phyloP scores from a whole-genome alignment of 2,329 filamentous ascomycete species.

The Colletotrichum orchidophilum region DNA sequence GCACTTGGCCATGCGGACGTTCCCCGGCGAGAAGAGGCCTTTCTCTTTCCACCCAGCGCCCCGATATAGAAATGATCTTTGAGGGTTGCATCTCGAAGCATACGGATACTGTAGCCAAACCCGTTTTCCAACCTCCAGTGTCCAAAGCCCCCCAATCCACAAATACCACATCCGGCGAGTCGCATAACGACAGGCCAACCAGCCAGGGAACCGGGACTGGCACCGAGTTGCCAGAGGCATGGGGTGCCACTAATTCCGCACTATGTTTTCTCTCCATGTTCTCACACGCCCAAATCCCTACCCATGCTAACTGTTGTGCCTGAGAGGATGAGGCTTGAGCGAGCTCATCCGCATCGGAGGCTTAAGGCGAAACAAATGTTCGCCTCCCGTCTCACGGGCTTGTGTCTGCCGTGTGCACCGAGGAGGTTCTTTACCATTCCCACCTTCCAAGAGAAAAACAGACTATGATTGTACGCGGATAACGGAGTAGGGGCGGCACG shows the following conservation, averaged over 20 bases:
- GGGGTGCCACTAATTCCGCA: not conserved
- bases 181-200: not conserved
- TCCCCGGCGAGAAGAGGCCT: slow-evolving; percentile 11
- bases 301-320: not conserved
- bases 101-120: not conserved
- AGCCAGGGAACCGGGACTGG: not conserved
- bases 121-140: slow-evolving; percentile 5
- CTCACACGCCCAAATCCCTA: slow-evolving; percentile 4
- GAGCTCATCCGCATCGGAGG: slow-evolving; percentile 17
- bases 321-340: not conserved
- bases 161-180: slow-evolving; percentile 1
- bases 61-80: slow-evolving; percentile 24
- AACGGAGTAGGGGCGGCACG: not conserved
- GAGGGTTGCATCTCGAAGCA: slow-evolving; percentile 8
- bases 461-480: not conserved
- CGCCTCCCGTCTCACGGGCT: slow-evolving; percentile 18
- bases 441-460: not conserved
- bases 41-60: not conserved
- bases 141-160: not conserved
- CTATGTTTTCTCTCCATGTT: not conserved
- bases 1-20: not conserved
- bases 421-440: not conserved
- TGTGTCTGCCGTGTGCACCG: slow-evolving; percentile 13
- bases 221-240: not conserved
- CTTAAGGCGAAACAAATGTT: slow-evolving; percentile 29